These are phyloP conservation scores for Pythium brassicae DNA, from an alignment of 352 stramenopile species.

Conservation along the genomic window DNA sequence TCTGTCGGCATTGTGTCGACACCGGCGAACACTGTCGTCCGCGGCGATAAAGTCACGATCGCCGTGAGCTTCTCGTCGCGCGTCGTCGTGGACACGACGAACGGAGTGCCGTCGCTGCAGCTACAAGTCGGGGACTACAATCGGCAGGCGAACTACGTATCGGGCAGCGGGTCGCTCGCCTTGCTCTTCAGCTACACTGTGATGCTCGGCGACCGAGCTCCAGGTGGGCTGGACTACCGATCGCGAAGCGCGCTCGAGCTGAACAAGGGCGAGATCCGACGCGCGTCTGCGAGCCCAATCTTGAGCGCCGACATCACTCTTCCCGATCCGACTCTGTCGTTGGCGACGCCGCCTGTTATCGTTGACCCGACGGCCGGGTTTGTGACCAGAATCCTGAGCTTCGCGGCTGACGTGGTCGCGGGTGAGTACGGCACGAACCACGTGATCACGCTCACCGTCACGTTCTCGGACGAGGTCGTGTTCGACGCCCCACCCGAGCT, in stretches of 20 bases:
- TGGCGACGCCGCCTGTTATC: constrained; percentile 40
- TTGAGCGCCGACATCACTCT: constrained; percentile 59
- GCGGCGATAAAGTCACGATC: constrained; percentile 41
- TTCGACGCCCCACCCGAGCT: constrained; percentile 45
- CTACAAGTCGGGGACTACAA: constrained; percentile 59
- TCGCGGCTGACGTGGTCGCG: constrained; percentile 40
- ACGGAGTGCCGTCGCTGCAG: constrained; percentile 48
- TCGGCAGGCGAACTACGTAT: constrained; percentile 55
- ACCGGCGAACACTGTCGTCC: constrained; percentile 33
- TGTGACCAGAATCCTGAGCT: constrained; percentile 33
- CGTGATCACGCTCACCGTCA: constrained; percentile 61
- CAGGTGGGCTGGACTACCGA: constrained; percentile 47
- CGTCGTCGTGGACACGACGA: constrained; percentile 49
- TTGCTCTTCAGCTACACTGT: constrained; percentile 69
- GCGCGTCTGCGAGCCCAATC: constrained; percentile 37
- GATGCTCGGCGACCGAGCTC: constrained; percentile 48
- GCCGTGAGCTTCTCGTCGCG: constrained; percentile 59
- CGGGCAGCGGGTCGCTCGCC: constrained; percentile 39
- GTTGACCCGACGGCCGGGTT: constrained; percentile 42
- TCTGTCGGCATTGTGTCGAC: constrained; percentile 32
- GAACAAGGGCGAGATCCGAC: constrained; percentile 60
- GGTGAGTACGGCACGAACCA: constrained; percentile 72
- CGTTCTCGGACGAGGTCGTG: constrained; percentile 73
- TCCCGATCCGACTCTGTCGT: constrained; percentile 26
- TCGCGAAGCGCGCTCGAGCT: constrained; percentile 40